Conservation (phyloP, 257 asterid genomes). For the Jasminum sambac region DNA sequence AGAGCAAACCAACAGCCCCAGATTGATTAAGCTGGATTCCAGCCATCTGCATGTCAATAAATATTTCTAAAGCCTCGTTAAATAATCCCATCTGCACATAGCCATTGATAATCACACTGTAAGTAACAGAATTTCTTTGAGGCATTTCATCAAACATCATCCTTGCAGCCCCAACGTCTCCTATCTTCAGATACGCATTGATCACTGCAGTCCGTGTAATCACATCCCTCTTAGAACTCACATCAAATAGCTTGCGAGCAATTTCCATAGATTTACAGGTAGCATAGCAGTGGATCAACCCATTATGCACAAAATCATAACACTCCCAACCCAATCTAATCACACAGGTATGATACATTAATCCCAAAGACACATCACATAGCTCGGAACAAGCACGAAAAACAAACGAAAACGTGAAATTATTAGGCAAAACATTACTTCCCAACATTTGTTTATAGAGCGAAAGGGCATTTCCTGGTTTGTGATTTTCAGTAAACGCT, state of each 20-base stretch:
- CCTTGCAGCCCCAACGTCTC: conserved; percentile 33
- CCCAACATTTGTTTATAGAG: conserved; percentile 46
- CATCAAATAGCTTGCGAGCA: conserved; percentile 48
- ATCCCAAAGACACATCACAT: conserved; percentile 30
- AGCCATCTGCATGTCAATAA: conserved; percentile 38
- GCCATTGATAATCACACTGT: conserved; percentile 61
- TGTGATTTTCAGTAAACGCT: conserved; percentile 38
- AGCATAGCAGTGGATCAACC: conserved; percentile 53
- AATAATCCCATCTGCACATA: conserved; percentile 44
- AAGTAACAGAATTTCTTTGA: conserved; percentile 40
- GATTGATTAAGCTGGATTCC: conserved; percentile 47
- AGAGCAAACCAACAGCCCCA: conserved; percentile 40
- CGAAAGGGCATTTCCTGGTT: conserved; percentile 31
- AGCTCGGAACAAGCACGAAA: conserved; percentile 45
- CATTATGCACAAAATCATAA: conserved; percentile 60
- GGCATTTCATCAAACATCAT: conserved; percentile 63
- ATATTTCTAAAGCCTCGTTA: conserved; percentile 39
- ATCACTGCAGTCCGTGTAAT: conserved; percentile 56
- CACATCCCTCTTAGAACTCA: conserved; percentile 34
- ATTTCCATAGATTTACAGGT: conserved; percentile 26
- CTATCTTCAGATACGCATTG: conserved; percentile 42
- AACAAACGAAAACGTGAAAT: conserved; percentile 56
- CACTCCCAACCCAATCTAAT: conserved; percentile 53
- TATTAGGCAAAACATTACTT: conserved; percentile 35
- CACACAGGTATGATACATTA: conserved; percentile 44